phyloP scores from a whole-genome alignment of 495 filamentous ascomycete species.

The Sabuloglossum arenarium region DNA sequence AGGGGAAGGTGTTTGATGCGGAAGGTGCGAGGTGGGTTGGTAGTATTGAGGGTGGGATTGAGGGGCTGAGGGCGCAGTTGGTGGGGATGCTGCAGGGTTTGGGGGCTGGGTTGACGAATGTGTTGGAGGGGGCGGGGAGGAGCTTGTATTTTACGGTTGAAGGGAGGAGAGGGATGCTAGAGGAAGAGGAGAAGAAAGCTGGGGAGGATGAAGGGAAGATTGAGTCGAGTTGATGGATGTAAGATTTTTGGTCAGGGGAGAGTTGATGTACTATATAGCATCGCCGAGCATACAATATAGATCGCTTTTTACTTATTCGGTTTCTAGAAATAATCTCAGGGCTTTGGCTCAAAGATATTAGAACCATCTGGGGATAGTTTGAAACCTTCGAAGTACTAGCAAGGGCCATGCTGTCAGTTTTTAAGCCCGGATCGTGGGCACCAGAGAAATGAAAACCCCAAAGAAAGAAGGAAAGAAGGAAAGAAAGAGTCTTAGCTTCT shows the following conservation, averaged over 20 bases:
- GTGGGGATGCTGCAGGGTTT: conserved; percentile 55
- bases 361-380: conserved; percentile 1
- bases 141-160: conserved; percentile 72
- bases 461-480: neutral
- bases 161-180: conserved; percentile 50
- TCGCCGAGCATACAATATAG: neutral
- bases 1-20: conserved; percentile 63
- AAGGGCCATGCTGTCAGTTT: neutral
- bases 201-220: neutral
- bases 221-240: neutral
- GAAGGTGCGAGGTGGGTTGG: conserved; percentile 68
- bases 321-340: neutral
- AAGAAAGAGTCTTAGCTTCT: neutral
- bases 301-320: neutral
- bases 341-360: too few species aligned
- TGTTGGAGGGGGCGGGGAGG: conserved; percentile 55
- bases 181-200: conserved; percentile 42
- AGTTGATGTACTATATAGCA: neutral
- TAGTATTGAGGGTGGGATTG: conserved; percentile 62
- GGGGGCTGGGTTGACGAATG: conserved; percentile 47
- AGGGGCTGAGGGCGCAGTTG: conserved; percentile 63
- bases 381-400: conserved; percentile 31
- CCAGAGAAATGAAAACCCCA: neutral
- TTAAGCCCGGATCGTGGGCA: neutral
- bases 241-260: neutral